Conservation (phyloP, 257 asterid species). For the Solanum rostratum region DNA sequence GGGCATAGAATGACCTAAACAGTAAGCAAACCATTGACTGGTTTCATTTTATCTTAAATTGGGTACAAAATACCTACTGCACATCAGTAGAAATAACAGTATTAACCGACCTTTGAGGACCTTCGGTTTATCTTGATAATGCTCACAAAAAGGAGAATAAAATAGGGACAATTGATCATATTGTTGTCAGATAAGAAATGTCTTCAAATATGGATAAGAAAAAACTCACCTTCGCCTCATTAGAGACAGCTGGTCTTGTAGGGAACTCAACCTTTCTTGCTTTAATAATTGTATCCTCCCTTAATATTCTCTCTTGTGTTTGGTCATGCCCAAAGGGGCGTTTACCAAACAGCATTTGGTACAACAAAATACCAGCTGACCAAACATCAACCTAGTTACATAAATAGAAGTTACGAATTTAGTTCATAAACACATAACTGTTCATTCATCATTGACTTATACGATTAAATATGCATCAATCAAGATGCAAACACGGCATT, state of each 20-base stretch:
- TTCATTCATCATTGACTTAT: not conserved
- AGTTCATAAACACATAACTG: not conserved
- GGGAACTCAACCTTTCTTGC: slow-evolving; percentile 97
- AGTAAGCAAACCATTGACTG: not conserved
- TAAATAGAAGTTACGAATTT: not conserved
- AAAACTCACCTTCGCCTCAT: slow-evolving; percentile 78
- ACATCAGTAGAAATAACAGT: not conserved
- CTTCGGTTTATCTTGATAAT: not conserved
- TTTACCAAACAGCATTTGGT: slow-evolving; percentile 93
- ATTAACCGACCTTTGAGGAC: not conserved
- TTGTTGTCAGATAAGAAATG: not conserved
- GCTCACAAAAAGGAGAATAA: not conserved
- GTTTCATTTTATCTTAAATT: not conserved
- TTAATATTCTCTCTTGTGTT: slow-evolving; percentile 82
- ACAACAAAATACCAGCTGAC: slow-evolving; percentile 88
- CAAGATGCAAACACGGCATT: not conserved
- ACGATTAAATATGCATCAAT: not conserved
- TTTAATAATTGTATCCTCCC: slow-evolving; percentile 93
- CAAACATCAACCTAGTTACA: slow-evolving; percentile 89
- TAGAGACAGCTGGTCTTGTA: slow-evolving; percentile 75
- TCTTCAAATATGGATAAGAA: not conserved
- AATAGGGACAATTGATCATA: not conserved
- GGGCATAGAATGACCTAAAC: not conserved
- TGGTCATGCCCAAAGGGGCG: slow-evolving; percentile 99
- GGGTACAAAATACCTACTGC: not conserved